Conservation (phyloP, 31 red algal genomes). For the Endocladia muricata region DNA sequence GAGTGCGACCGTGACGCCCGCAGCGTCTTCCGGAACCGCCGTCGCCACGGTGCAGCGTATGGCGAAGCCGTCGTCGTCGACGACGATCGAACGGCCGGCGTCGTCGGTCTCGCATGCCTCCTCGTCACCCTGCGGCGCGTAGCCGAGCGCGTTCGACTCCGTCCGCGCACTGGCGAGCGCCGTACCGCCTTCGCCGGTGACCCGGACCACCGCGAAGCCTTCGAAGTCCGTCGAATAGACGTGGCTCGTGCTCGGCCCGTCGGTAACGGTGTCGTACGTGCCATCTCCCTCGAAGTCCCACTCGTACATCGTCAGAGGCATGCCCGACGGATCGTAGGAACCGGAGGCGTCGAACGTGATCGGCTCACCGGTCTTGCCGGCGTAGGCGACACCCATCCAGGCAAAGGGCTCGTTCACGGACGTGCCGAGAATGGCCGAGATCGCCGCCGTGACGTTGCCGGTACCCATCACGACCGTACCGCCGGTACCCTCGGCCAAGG, state of each 20-base stretch:
- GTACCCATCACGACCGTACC: background rate
- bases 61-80: background rate
- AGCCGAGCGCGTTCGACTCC: background rate
- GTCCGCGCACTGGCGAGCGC: background rate
- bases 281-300: slow-evolving; percentile 19
- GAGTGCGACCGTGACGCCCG: too few relatives aligned
- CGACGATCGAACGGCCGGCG: background rate
- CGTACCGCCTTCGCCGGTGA: background rate
- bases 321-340: slow-evolving; percentile 3
- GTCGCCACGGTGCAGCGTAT: too few relatives aligned
- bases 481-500: background rate
- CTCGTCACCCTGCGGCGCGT: background rate
- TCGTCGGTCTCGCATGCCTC: background rate
- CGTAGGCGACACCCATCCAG: background rate
- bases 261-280: background rate
- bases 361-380: background rate
- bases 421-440: background rate
- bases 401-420: background rate
- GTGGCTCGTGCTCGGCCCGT: background rate
- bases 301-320: background rate
- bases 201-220: background rate
- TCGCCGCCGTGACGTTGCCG: background rate
- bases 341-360: background rate
- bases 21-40: too few relatives aligned
- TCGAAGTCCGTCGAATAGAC: background rate